phyloP scores from a whole-genome alignment of 2,329 filamentous ascomycete species.

The Hypoxylon sp. region DNA sequence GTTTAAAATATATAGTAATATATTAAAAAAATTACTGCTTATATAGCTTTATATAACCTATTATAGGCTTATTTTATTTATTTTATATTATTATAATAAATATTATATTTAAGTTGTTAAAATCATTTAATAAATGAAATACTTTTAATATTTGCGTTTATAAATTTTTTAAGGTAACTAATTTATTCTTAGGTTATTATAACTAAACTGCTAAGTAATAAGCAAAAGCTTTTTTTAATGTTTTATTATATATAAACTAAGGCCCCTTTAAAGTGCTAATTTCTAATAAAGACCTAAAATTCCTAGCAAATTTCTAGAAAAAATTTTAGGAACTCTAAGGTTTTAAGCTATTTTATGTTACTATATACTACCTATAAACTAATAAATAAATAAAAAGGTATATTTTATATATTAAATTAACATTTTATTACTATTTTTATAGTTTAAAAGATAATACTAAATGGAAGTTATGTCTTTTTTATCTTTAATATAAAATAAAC shows the following conservation, averaged over 20 bases:
- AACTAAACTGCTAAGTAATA: background rate
- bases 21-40: background rate
- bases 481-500: background rate
- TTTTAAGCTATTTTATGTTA: background rate
- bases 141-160: background rate
- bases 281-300: background rate
- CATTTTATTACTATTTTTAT: background rate
- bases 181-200: background rate
- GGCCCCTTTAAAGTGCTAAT: background rate
- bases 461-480: background rate
- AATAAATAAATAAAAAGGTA: background rate
- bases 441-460: background rate
- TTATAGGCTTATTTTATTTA: background rate
- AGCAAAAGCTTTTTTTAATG: background rate
- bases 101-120: background rate
- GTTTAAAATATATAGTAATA: background rate
- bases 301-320: background rate
- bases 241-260: background rate
- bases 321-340: background rate
- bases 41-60: background rate
- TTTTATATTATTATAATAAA: background rate
- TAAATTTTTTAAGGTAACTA: background rate
- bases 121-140: background rate
- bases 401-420: background rate
- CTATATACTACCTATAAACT: background rate